Percentiles rank a stretch among this genome's conserved stretches.
Evolutionary conservation across 306 rosid genomes (phyloP).

Genomic region (Cucumis sativus): Cucumber_9930_V3 NC_026661.2:19447501-19448000

Average conservation of each 20-base stretch:
- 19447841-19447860: not conserved
- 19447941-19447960: not conserved
- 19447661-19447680: not conserved
- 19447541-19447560: conserved; percentile 86
- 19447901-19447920: not conserved
- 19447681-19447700: not conserved
- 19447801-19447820: not conserved
- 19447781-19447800: not conserved
- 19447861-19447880: not conserved
- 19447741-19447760: not conserved
- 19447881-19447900: not conserved
- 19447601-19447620: not conserved
- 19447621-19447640: not conserved
- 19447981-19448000: not conserved
- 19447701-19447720: not conserved
- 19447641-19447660: conserved; percentile 9
- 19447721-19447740: not conserved
- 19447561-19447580: conserved; percentile 61
- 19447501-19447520: conserved; percentile 12
- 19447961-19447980: not conserved
- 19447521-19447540: conserved; percentile 70
- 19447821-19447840: not conserved
- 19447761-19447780: not conserved
- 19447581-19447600: not conserved
- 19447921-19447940: not conserved